Conservation (phyloP, 768 basidiomycete species). For the Calocera cornea region DNA sequence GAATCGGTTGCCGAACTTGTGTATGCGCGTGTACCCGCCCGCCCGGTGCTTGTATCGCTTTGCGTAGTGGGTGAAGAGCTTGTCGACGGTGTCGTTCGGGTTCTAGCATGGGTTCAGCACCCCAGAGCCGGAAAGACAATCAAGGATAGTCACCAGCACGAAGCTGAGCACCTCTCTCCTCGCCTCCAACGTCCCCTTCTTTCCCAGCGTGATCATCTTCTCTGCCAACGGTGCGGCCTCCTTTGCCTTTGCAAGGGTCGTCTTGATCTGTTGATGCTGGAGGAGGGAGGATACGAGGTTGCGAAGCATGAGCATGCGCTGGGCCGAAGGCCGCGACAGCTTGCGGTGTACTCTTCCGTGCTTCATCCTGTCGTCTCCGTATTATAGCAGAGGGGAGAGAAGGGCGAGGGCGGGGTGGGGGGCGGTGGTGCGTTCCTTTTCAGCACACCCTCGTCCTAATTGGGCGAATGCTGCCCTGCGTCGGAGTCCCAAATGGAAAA, state of each 20-base stretch:
- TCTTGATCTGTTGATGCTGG: constrained; percentile 90
- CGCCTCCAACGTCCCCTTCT: constrained; percentile 62
- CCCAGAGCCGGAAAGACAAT: neutral
- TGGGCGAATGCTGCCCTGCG: neutral
- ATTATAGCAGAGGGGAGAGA: neutral
- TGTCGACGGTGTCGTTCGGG: constrained; percentile 55
- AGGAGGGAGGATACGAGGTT: constrained; percentile 90
- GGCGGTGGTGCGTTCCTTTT: neutral
- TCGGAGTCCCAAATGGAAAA: neutral
- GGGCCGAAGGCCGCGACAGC: constrained; percentile 80
- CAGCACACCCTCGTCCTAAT: neutral
- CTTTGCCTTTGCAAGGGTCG: constrained; percentile 88
- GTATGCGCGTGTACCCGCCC: constrained; percentile 91
- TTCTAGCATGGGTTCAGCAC: constrained; percentile 15
- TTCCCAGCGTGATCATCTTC: constrained; percentile 91
- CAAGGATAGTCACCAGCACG: constrained; percentile 38
- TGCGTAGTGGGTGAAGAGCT: constrained; percentile 69
- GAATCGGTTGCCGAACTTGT: constrained; percentile 74
- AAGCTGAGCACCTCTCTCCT: constrained; percentile 62
- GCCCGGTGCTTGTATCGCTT: constrained; percentile 65
- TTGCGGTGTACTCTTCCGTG: constrained; percentile 89
- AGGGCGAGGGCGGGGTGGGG: neutral
- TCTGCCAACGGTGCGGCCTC: constrained; percentile 85
- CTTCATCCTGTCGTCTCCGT: constrained; percentile 45
- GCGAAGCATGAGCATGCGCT: constrained; percentile 87